Percentiles rank a stretch among this genome's conserved stretches.
Evolutionary conservation across 805 yeast species (phyloP).

Genomic region (Yamadazyma takamatsuzukensis): DNA sequence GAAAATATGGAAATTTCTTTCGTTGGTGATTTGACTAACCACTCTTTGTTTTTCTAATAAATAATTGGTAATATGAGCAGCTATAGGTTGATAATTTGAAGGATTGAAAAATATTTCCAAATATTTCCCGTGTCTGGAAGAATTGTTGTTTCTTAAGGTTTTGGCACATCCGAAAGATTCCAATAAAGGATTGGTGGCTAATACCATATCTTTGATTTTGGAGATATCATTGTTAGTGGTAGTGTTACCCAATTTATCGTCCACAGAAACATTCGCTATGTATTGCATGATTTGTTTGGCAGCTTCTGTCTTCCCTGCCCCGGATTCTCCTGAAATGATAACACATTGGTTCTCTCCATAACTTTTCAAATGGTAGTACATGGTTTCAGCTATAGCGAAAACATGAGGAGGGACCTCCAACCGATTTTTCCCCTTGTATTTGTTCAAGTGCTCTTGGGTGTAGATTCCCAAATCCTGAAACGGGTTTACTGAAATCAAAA

Average conservation of each 20-base stretch:
- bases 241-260: constrained; percentile 37
- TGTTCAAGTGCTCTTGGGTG: constrained; percentile 68
- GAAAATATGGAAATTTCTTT: constrained; percentile 95
- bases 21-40: constrained; percentile 88
- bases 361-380: constrained; percentile 93
- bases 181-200: constrained; percentile 91
- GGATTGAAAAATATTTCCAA: constrained; percentile 84
- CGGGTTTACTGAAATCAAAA: constrained; percentile 93
- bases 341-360: constrained; percentile 96
- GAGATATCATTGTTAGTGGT: constrained; percentile 47
- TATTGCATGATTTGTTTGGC: constrained; percentile 98
- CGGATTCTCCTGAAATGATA: constrained; percentile 95
- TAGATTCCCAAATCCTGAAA: constrained; percentile 95
- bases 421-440: constrained; percentile 88
- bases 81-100: constrained; percentile 74
- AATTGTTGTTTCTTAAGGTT: constrained; percentile 82
- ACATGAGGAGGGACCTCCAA: constrained; percentile 98
- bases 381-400: constrained; percentile 93
- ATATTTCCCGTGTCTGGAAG: constrained; percentile 91
- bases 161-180: constrained; percentile 95
- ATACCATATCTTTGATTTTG: constrained; percentile 92
- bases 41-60: constrained; percentile 93
- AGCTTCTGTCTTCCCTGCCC: constrained; percentile 98
- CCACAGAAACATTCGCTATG: constrained; percentile 83
- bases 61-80: constrained; percentile 95